Percentiles rank a stretch among this genome's conserved stretches.
These are phyloP conservation scores for Tulasnella sp. DNA, from an alignment of 768 basidiomycete genomes.

Conservation along the genomic window DNA sequence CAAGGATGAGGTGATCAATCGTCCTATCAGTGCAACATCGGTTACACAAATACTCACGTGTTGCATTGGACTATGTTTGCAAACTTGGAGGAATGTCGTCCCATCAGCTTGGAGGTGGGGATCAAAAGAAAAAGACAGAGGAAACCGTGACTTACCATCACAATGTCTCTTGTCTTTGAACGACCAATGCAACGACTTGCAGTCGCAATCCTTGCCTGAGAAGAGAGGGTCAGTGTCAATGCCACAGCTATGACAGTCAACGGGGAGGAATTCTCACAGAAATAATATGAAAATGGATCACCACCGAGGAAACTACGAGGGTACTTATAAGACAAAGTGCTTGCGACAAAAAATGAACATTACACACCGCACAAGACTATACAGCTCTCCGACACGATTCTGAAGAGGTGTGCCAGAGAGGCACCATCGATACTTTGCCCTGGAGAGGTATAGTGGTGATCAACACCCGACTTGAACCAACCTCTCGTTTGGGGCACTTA, in stretches of 20 bases:
- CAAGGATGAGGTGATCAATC: neutral
- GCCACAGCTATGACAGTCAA: constrained; percentile 4
- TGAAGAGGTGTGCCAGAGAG: constrained; percentile 93
- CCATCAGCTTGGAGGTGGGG: constrained; percentile 8
- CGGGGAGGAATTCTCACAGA: constrained; percentile 44
- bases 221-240: neutral
- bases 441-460: neutral
- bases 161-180: constrained; percentile 76
- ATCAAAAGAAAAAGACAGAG: neutral
- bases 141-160: constrained; percentile 46
- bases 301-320: constrained; percentile 15
- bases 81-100: constrained; percentile 36
- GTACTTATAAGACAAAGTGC: constrained; percentile 35
- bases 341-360: constrained; percentile 62
- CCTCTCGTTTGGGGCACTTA: neutral
- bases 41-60: constrained; percentile 37
- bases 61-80: constrained; percentile 73
- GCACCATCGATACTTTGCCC: constrained; percentile 78
- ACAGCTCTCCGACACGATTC: constrained; percentile 97
- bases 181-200: constrained; percentile 92
- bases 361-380: constrained; percentile 63
- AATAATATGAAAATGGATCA: constrained; percentile 69
- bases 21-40: neutral
- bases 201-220: constrained; percentile 77
- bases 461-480: neutral